Base-by-base conservation (phyloP, 2,329 filamentous ascomycete species). In the Phoma sp. region DNA sequence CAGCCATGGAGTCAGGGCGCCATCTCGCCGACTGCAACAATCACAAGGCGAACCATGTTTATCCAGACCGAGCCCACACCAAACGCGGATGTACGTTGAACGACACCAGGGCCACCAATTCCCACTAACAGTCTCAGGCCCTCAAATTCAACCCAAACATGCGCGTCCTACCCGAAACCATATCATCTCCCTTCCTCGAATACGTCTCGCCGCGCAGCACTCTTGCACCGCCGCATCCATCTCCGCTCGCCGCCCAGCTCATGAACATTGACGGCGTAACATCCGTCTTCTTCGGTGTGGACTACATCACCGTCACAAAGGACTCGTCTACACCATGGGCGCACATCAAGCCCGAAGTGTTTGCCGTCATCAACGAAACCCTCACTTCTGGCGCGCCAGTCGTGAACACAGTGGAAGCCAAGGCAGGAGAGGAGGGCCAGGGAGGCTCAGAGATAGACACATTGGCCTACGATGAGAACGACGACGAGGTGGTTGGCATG, bases 251-350 rank as follows among this genome's bases (percentile, higher is more conserved):
- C 5, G 89, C 93, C 31, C 88, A 92, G 75, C 84, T 99, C 46
- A 88, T 98, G 82, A 93, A 91, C 74, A 89, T 97, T 58, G 95
- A 98, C 72, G 95, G 95, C 39, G 90, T 98, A n/a, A 93, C 89
- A 3, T 88, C 91, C 2, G 90, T 99, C 21, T 98, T 98, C 78
- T 97, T 96, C 77, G 95, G 94, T 47, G 80, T 86, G 31, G 93
- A 99, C 75, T 98, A 96, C 80, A 98, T 99, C 77, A 99, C 95
- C 12, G 89, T 99, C 32, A 97, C 90, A 38, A 99, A 99, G 77
- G 86, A 91, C 43, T 83, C 87, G 61, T 90, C 95, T 64, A 90
- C 89, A 3, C 91, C 93, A 69, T 99, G 95, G 95, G 90, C 91
- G 35, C 92, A 97, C 74, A 87, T 99, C 69, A 95, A 95, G 70